Evolutionary conservation across 129 eudicot species (phyloP).

Genomic region (Arctium minus): DNA sequence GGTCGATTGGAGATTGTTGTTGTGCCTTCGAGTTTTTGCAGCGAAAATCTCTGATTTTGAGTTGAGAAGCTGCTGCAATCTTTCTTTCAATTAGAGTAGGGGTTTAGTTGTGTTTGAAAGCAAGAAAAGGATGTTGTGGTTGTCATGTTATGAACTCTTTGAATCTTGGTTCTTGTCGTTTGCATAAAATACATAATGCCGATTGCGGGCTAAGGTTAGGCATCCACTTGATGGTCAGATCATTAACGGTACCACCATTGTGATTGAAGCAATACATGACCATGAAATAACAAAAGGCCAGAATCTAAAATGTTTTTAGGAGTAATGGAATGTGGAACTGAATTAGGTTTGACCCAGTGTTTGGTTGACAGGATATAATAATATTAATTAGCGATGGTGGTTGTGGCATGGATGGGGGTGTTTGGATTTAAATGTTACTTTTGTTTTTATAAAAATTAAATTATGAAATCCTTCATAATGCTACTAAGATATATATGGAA

Average conservation of each 20-base stretch:
- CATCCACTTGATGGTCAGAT: not conserved
- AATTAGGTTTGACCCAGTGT: too few species aligned
- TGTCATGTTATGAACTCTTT: not conserved
- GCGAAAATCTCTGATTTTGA: conserved; percentile 44
- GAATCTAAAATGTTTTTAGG: too few species aligned
- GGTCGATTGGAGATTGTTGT: conserved; percentile 66
- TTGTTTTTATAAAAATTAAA: too few species aligned
- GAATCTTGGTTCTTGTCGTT: not conserved
- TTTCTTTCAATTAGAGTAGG: not conserved
- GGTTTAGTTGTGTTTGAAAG: not conserved
- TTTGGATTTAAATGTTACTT: too few species aligned
- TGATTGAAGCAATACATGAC: too few species aligned
- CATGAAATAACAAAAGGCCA: too few species aligned
- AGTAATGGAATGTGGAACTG: too few species aligned
- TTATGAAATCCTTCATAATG: too few species aligned
- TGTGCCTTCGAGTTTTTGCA: conserved; percentile 61
- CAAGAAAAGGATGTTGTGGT: not conserved
- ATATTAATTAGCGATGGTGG: too few species aligned
- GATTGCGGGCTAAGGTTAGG: not conserved
- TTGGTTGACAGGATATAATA: too few species aligned
- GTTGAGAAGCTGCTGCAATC: not conserved
- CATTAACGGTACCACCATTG: not conserved
- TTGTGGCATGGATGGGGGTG: too few species aligned
- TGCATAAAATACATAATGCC: not conserved
- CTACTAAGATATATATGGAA: too few species aligned